These are phyloP conservation scores for Aspergillus flavus DNA, from an alignment of 2,329 filamentous ascomycete genomes.

Conservation along the genomic window DNA sequence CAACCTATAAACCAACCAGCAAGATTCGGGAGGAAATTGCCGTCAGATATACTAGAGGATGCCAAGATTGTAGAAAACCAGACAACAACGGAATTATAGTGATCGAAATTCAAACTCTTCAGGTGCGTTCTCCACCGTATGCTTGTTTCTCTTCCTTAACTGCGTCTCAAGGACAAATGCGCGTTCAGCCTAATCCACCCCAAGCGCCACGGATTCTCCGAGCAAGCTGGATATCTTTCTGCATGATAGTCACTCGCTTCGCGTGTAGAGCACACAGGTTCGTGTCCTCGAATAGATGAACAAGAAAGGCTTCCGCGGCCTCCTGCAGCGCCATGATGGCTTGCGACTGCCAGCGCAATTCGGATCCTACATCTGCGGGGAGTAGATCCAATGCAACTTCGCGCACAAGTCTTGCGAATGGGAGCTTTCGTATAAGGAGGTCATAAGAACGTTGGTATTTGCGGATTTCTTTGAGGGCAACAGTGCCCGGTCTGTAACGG, in stretches of 20 bases:
- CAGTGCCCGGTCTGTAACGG: conserved; percentile 76
- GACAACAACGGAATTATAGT: conserved; percentile 8
- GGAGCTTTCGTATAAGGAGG: conserved; percentile 69
- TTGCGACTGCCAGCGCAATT: conserved; percentile 93
- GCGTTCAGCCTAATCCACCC: conserved; percentile 64
- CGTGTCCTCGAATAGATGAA: conserved; percentile 94
- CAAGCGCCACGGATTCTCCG: conserved; percentile 76
- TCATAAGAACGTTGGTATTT: conserved; percentile 89
- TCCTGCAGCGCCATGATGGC: conserved; percentile 93
- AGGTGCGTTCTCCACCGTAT: not conserved
- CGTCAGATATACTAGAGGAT: not conserved
- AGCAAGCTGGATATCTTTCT: conserved; percentile 95
- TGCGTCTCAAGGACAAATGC: not conserved
- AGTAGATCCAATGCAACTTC: conserved; percentile 59
- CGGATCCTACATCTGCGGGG: conserved; percentile 61
- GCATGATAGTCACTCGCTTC: conserved; percentile 95
- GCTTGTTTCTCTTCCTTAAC: not conserved
- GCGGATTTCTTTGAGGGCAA: conserved; percentile 88
- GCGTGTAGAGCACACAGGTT: conserved; percentile 97
- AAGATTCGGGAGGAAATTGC: not conserved
- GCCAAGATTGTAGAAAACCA: conserved; percentile 2
- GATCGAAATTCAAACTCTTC: not conserved
- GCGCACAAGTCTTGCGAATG: conserved; percentile 52
- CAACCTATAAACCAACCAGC: conserved; percentile 12
- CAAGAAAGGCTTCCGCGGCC: conserved; percentile 92